Base-by-base conservation (phyloP, 352 stramenopile species). In the Globisporangium spiculum region DNA sequence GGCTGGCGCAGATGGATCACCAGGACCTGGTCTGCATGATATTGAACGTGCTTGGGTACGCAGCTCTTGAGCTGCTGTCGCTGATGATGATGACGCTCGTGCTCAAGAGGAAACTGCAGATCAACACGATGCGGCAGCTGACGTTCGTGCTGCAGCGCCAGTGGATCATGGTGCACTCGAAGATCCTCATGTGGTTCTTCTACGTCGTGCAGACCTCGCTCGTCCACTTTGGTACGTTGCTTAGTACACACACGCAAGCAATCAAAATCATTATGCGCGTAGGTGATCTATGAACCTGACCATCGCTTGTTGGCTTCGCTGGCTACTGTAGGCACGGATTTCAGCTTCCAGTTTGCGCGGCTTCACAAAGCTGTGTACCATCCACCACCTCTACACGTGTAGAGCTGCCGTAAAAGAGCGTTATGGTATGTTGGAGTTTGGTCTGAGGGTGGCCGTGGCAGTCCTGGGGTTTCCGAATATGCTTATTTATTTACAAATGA, bases 281-380 rank as follows among this genome's bases (percentile, higher is more conserved):
- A 32, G 27, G 27, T 32, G 27, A 3, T 32, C 27, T 32, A 32
- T 32, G 27, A 32, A 32, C 3, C 27, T 32, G 27, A 32, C 12
- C 1, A 6, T 59, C n/a, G 36, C 14, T 38, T 30, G n/a, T 22
- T 41, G 20, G 7, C 38, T 53, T 62, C 6, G n/a, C 22, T 30
- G 7, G n/a, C 27, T 50, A 22, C 38, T 34, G 18, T n/a, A 59
- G 61, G 30, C 8, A 22, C 54, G 14, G 44, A 63, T 16, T 63
- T 63, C 27, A 61, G 63, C 63, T 68, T 44, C 36, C 7, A 63
- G 27, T 68, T 68, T 16, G 52, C 20, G 9, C n/a, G 55, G 27
- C 30, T 60, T n/a, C 27, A 60, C 30, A 18, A 3, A 34, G 18
- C 6, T 20, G 32, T 41, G 0, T n/a, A 60, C 14, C 5, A 20